phyloP scores from a whole-genome alignment of 2,329 filamentous ascomycete genomes.

The Atkinsonella texensis region DNA sequence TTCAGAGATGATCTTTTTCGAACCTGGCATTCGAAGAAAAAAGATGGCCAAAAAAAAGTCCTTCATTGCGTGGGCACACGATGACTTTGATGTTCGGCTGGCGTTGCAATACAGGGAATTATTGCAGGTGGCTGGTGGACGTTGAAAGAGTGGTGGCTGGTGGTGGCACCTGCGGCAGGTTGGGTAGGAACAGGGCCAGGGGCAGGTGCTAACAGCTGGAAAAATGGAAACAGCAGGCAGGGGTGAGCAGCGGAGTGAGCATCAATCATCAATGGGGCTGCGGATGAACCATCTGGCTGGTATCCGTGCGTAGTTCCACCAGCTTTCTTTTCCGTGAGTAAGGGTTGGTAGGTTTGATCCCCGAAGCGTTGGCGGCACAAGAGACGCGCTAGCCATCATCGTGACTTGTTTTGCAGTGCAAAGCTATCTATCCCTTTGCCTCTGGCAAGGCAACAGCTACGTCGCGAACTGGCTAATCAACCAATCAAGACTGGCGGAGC shows the following conservation, averaged over 20 bases:
- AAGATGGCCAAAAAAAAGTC: not conserved
- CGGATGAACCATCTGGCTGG: not conserved
- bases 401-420: too few species aligned
- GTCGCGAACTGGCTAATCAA: too few species aligned
- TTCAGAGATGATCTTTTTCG: not conserved
- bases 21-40: not conserved
- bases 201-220: not conserved
- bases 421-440: too few species aligned
- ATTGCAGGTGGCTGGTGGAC: conserved; percentile 6
- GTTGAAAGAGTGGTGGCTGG: conserved; percentile 6
- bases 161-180: not conserved
- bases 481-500: too few species aligned
- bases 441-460: too few species aligned
- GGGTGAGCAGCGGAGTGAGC: not conserved
- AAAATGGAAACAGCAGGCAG: conserved; percentile 1
- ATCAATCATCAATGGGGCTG: not conserved
- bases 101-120: not conserved
- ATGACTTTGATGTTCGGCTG: conserved; percentile 3
- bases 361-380: too few species aligned
- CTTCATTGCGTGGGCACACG: not conserved
- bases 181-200: not conserved
- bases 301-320: not conserved
- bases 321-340: too few species aligned
- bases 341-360: too few species aligned
- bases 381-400: too few species aligned